A percentile compares a stretch with the other conserved stretches of the same genome.
These are phyloP conservation scores for Saccharomycopsis oosterbeekiorum DNA, from an alignment of 805 yeast genomes.

Conservation along the genomic window DNA sequence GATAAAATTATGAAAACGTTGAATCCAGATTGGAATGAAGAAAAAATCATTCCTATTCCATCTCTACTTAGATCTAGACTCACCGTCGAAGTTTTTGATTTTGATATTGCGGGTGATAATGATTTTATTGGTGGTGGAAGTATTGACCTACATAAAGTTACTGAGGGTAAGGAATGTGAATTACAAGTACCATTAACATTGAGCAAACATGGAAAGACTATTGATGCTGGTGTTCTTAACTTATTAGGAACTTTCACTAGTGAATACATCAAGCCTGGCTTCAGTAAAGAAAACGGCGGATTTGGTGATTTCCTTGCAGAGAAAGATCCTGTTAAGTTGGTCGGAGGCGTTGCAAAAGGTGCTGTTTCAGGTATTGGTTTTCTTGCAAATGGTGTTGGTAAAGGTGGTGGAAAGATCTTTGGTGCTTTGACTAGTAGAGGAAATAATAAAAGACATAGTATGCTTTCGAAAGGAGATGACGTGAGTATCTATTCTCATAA, in stretches of 20 bases:
- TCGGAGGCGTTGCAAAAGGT: conserved; percentile 33
- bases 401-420: conserved; percentile 34
- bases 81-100: conserved; percentile 48
- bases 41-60: conserved; percentile 44
- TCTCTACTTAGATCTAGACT: conserved; percentile 51
- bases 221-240: conserved; percentile 54
- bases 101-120: conserved; percentile 71
- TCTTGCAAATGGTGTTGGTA: conserved; percentile 37
- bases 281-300: conserved; percentile 38
- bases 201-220: conserved; percentile 21
- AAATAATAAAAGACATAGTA: conserved; percentile 18
- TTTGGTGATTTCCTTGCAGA: conserved; percentile 30
- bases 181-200: conserved; percentile 35
- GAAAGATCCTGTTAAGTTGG: conserved; percentile 31
- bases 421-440: conserved; percentile 26
- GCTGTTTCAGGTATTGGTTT: conserved; percentile 37
- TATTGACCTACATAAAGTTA: conserved; percentile 41
- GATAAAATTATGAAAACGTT: conserved; percentile 55
- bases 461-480: background rate
- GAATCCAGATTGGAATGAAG: conserved; percentile 72
- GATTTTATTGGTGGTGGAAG: conserved; percentile 45
- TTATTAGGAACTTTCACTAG: conserved; percentile 50
- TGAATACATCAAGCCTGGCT: conserved; percentile 55
- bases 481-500: conserved; percentile 9
- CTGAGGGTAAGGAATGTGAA: conserved; percentile 34